phyloP scores from a whole-genome alignment of 306 rosid genomes.

The Prunus campanulata region DNA sequence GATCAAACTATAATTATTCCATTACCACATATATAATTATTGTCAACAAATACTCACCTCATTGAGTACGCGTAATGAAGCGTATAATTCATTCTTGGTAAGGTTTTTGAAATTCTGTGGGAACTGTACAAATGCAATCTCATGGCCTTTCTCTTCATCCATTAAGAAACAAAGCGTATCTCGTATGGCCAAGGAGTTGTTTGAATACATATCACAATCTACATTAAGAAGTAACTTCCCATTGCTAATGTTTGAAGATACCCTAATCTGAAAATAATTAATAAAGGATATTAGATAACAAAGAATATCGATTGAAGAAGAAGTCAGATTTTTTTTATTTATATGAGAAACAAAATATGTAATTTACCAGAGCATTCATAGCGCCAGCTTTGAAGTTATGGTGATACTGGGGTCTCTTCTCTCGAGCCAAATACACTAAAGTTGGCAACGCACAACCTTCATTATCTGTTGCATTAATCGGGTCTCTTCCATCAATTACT shows the following conservation, averaged over 20 bases:
- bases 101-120: constrained; percentile 56
- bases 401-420: constrained; percentile 56
- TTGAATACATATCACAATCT: constrained; percentile 87
- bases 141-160: constrained; percentile 68
- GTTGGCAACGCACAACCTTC: constrained; percentile 55
- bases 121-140: constrained; percentile 64
- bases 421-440: constrained; percentile 26
- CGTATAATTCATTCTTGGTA: constrained; percentile 61
- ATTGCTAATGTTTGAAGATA: constrained; percentile 67
- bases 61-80: not conserved
- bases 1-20: too few species aligned
- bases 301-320: not conserved
- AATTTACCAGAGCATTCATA: constrained; percentile 70
- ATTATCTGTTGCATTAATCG: constrained; percentile 44
- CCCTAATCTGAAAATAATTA: constrained; percentile 45
- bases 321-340: too few species aligned
- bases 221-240: constrained; percentile 59
- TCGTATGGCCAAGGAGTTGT: constrained; percentile 54
- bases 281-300: not conserved
- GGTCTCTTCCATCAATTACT: constrained; percentile 54
- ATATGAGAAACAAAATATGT: not conserved
- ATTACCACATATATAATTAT: too few species aligned
- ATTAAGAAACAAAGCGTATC: constrained; percentile 74
- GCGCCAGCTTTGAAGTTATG: constrained; percentile 91
- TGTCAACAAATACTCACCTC: constrained; percentile 25